Conservation (phyloP, 345 rosid species). For the Passiflora organensis region DNA sequence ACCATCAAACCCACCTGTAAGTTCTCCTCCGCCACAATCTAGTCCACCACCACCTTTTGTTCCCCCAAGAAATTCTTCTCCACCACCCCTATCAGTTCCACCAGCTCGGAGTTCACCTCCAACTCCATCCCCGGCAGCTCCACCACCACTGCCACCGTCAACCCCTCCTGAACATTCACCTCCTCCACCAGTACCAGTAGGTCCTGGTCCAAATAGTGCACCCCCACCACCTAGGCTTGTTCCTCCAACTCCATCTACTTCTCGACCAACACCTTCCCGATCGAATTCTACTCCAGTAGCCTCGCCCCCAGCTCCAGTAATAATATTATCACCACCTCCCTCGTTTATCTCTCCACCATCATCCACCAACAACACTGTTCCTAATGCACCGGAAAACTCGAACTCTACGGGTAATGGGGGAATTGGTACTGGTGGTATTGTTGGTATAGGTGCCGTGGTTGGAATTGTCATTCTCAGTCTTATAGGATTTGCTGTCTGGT, state of each 20-base stretch:
- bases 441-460: slow-evolving; percentile 47
- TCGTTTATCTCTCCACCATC: slow-evolving; percentile 19
- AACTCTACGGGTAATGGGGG: slow-evolving; percentile 22
- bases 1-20: slow-evolving; percentile 7
- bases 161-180: slow-evolving; percentile 20
- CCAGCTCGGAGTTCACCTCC: slow-evolving; percentile 28
- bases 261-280: slow-evolving; percentile 33
- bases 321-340: slow-evolving; percentile 42
- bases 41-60: slow-evolving; percentile 23
- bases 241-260: slow-evolving; percentile 23
- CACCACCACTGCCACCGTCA: slow-evolving; percentile 25
- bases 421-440: slow-evolving; percentile 37
- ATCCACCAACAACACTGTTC: slow-evolving; percentile 22
- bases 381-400: slow-evolving; percentile 31
- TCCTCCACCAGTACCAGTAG: slow-evolving; percentile 15
- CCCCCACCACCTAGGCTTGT: slow-evolving; percentile 30
- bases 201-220: slow-evolving; percentile 21
- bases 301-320: too few species aligned
- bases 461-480: slow-evolving; percentile 54
- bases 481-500: slow-evolving; percentile 51
- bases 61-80: too few species aligned
- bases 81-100: slow-evolving; percentile 17
- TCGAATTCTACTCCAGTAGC: too few species aligned
- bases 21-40: slow-evolving; percentile 20
- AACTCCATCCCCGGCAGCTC: slow-evolving; percentile 17